Conservation (phyloP, 2,329 filamentous ascomycete genomes). For the Bertia moriformis region DNA sequence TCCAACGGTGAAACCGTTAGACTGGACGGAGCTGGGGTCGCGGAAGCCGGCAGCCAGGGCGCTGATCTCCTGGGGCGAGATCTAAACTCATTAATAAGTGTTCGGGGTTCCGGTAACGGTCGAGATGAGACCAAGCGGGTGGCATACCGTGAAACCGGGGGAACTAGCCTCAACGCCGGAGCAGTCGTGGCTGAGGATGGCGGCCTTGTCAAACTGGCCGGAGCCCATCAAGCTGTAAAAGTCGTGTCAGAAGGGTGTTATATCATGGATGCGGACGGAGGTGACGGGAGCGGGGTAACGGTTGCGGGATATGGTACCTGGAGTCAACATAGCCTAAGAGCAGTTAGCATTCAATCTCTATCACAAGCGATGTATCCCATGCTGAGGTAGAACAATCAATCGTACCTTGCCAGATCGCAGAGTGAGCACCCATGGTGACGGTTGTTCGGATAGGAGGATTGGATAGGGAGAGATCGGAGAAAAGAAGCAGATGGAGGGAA, state of each 20-base stretch:
- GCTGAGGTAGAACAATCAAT: neutral
- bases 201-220: slow-evolving; percentile 68
- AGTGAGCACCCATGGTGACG: neutral
- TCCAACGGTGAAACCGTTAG: slow-evolving; percentile 60
- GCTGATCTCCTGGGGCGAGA: slow-evolving; percentile 46
- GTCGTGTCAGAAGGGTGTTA: slow-evolving; percentile 1
- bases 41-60: slow-evolving; percentile 35
- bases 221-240: slow-evolving; percentile 58
- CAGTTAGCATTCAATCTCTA: neutral
- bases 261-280: neutral
- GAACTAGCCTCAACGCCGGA: slow-evolving; percentile 68
- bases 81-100: slow-evolving; percentile 22
- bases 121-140: no score
- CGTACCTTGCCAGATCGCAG: neutral
- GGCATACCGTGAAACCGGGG: slow-evolving; percentile 37
- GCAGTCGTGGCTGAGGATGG: slow-evolving; percentile 69
- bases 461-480: neutral
- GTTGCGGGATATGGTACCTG: neutral
- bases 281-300: neutral
- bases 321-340: neutral
- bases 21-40: slow-evolving; percentile 29
- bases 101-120: no score
- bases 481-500: neutral
- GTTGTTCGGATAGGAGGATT: neutral
- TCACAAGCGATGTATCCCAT: no score